These are phyloP conservation scores for Rickenella mellea DNA, from an alignment of 768 basidiomycete species.

Conservation along the genomic window DNA sequence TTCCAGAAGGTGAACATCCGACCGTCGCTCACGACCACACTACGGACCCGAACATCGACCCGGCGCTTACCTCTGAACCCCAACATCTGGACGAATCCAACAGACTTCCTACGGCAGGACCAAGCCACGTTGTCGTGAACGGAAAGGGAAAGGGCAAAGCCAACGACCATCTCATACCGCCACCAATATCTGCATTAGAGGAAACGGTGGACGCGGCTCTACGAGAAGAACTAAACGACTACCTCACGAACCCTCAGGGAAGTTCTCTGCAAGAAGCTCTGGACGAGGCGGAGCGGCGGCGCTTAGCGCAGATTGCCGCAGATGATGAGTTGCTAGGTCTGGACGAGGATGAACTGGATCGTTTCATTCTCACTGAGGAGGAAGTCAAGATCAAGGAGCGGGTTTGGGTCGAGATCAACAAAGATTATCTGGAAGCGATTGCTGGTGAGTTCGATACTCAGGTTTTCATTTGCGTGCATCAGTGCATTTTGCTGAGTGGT, in stretches of 20 bases:
- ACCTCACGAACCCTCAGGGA: conserved; percentile 54
- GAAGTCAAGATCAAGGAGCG: conserved; percentile 83
- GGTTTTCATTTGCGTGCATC: not conserved
- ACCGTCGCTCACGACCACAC: too few relatives aligned
- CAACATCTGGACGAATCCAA: not conserved
- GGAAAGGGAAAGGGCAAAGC: too few relatives aligned
- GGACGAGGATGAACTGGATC: conserved; percentile 87
- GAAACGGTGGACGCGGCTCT: conserved; percentile 53
- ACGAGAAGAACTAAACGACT: conserved; percentile 59
- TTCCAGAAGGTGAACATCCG: conserved; percentile 33
- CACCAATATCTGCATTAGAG: conserved; percentile 39
- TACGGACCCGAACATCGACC: conserved; percentile 43
- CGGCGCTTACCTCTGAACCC: conserved; percentile 30
- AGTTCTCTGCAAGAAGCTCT: conserved; percentile 50
- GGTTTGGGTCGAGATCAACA: conserved; percentile 90
- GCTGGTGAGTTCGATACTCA: conserved; percentile 47
- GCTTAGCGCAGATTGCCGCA: conserved; percentile 38
- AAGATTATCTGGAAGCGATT: conserved; percentile 80
- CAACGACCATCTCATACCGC: too few relatives aligned
- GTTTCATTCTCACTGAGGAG: conserved; percentile 65
- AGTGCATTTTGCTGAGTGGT: conserved; percentile 33
- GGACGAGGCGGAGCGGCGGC: conserved; percentile 56
- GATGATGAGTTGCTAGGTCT: conserved; percentile 57
- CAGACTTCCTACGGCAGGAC: too few relatives aligned
- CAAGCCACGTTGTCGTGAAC: too few relatives aligned